These are phyloP conservation scores for Ceriops zippeliana DNA, from an alignment of 345 rosid genomes.

Conservation along the genomic window DNA sequence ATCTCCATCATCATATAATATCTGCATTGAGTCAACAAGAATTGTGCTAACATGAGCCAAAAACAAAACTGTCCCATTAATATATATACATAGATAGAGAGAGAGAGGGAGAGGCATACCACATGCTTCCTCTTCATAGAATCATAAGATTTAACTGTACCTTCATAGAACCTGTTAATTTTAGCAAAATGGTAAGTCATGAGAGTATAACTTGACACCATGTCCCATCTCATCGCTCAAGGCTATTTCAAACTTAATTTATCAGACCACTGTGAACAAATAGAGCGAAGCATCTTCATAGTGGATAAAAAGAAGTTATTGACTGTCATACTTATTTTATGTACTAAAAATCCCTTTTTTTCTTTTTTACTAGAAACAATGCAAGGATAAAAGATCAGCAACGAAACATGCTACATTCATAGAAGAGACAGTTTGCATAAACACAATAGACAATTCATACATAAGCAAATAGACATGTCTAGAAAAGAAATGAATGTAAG, in stretches of 20 bases:
- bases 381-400: not conserved
- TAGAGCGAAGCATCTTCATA: too few species aligned
- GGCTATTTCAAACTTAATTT: not conserved
- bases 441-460: too few species aligned
- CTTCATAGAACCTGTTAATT: conserved; percentile 79
- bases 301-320: too few species aligned
- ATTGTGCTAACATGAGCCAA: not conserved
- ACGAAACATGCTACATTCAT: not conserved
- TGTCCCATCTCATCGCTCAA: not conserved
- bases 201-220: not conserved
- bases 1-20: conserved; percentile 92
- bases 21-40: conserved; percentile 30
- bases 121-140: conserved; percentile 76
- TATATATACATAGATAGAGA: not conserved
- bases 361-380: not conserved
- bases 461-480: not conserved
- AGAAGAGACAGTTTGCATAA: too few species aligned
- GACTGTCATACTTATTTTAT: too few species aligned
- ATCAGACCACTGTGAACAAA: not conserved
- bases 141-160: conserved; percentile 87
- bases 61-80: conserved; percentile 10
- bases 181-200: conserved; percentile 19
- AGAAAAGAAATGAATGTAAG: not conserved
- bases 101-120: conserved; percentile 44
- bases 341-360: too few species aligned